Evolutionary conservation across 2,329 filamentous ascomycete species (phyloP), one percentile per base, ranked within the genome.

Genomic region (Byssochlamys sp.): DNA sequence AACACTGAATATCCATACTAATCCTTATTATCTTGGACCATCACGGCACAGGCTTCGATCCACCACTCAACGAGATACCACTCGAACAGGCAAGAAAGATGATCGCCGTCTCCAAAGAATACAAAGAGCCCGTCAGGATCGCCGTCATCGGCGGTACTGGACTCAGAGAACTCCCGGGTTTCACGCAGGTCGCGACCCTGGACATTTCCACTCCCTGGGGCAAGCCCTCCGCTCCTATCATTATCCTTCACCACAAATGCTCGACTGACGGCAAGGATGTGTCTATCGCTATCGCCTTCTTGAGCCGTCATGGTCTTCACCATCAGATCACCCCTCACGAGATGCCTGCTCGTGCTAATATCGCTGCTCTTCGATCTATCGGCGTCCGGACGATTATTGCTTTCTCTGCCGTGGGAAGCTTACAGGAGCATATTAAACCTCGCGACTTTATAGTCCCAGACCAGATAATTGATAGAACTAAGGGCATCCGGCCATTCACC

Each of bases 381-480:
- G 94, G 94, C 64, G 94, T 97, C 51, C 86, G 91, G 69, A 89
- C 85, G 71, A 84, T 97, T 71, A 89, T 99, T 70, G 91, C 92
- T 62, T 99, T 99, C 79, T 92, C 88, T 62, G 94, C 94, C 53
- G 94, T 99, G 58, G 94, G 94, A 61, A 92, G 88, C 68, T 79
- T 99, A 71, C 90, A 88, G 71, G 94, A 96, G 78, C 84, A 90
- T 69, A 92, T 99, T 73, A 90, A 89, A 76, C 94, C 94, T 50
- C 88, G 94, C 77, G 94, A 99, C 79, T 99, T 99, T 73, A 89
- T 97, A 55, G 83, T 99, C 11, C 94, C 92, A 0, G 91, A 96
- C 76, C 94, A 99, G 79, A 84, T 95, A 73, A 96, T 97, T 71
- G 94, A 99, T 78, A 89, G 92, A 61, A 97, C 92, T 64, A 97